Evolutionary conservation across 805 yeast species (phyloP).

Genomic region (Yarrowia sp.): DNA sequence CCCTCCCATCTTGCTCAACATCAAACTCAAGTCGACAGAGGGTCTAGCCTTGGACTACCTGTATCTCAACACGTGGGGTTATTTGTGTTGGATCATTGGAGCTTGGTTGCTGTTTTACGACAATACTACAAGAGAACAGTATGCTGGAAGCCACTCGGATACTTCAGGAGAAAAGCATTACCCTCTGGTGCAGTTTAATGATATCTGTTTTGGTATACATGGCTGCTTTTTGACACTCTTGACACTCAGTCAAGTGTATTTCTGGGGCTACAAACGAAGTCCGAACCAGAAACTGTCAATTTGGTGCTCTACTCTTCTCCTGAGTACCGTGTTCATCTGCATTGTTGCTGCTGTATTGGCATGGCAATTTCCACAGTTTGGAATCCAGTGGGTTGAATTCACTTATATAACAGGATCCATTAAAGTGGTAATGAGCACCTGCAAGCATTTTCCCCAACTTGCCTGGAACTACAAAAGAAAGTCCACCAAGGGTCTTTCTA

Average conservation of each 20-base stretch:
- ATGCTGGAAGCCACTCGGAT: constrained; percentile 35
- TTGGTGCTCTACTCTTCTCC: background rate
- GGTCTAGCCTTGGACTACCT: constrained; percentile 42
- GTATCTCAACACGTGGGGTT: constrained; percentile 41
- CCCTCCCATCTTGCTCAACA: constrained; percentile 40
- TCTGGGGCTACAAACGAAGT: background rate
- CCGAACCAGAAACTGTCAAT: background rate
- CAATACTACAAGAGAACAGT: constrained; percentile 39
- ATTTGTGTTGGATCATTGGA: constrained; percentile 38
- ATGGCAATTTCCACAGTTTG: background rate
- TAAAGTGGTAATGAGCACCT: background rate
- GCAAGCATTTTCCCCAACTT: constrained; percentile 5
- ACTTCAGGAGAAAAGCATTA: constrained; percentile 21
- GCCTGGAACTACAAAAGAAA: background rate
- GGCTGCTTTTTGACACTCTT: constrained; percentile 30
- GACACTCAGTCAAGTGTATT: background rate
- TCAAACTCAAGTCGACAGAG: constrained; percentile 39
- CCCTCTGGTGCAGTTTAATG: constrained; percentile 47
- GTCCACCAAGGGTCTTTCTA: background rate
- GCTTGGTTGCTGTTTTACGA: constrained; percentile 38
- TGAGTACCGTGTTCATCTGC: background rate
- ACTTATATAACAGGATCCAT: background rate
- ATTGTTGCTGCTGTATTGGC: background rate
- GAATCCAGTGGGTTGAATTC: background rate
- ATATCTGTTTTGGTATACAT: constrained; percentile 47